A percentile compares a stretch with the other conserved stretches of the same genome.
Conservation (phyloP, 2,329 filamentous ascomycete genomes). For the Catunica adiposa region DNA sequence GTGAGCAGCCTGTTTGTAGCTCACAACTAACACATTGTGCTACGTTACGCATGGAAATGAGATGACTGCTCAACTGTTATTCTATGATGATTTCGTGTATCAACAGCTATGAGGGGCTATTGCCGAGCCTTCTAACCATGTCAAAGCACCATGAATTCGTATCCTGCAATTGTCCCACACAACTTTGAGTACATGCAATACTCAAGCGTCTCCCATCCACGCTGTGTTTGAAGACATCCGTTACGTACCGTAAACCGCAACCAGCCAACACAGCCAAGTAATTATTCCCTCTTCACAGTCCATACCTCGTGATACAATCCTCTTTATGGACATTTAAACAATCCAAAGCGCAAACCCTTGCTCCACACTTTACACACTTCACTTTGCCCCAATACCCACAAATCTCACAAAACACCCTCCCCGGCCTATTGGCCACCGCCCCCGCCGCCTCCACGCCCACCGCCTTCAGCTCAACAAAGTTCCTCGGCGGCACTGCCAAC, state of each 20-base stretch:
- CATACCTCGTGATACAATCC: conserved; percentile 52
- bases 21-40: too few species aligned
- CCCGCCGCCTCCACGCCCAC: conserved; percentile 28
- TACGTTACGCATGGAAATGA: too few species aligned
- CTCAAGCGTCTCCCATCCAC: too few species aligned
- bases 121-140: too few species aligned
- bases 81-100: too few species aligned
- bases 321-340: conserved; percentile 58
- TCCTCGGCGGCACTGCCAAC: conserved; percentile 46
- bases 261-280: neutral
- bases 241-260: neutral
- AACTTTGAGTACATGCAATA: too few species aligned
- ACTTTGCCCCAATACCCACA: conserved; percentile 72
- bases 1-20: too few species aligned
- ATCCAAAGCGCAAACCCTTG: conserved; percentile 58
- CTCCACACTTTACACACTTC: conserved; percentile 62
- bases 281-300: conserved; percentile 22
- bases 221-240: too few species aligned
- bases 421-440: conserved; percentile 22
- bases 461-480: conserved; percentile 47
- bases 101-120: too few species aligned
- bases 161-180: too few species aligned
- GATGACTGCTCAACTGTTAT: too few species aligned
- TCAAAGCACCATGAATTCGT: too few species aligned
- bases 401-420: conserved; percentile 55